Evolutionary conservation across 352 stramenopile species (phyloP).

Genomic region (Globisporangium echinulatum): DNA sequence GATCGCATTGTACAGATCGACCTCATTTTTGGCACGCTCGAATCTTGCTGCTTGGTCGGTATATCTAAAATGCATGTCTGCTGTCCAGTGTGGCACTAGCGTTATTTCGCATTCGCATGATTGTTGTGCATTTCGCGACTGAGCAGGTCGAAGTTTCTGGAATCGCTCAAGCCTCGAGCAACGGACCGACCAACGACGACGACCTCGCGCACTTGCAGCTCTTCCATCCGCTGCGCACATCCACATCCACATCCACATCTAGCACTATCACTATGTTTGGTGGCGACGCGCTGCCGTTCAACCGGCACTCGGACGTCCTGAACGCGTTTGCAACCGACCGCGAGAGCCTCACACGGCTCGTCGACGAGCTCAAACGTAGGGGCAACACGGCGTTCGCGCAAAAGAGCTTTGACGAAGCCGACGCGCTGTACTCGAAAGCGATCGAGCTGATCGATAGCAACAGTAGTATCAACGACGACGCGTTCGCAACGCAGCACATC

Average conservation of each 20-base stretch:
- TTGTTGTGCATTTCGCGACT: not conserved
- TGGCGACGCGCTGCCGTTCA: slow-evolving; percentile 60
- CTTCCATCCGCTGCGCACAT: not conserved
- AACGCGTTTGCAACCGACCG: slow-evolving; percentile 41
- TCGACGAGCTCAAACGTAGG: slow-evolving; percentile 84
- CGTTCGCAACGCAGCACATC: slow-evolving; percentile 43
- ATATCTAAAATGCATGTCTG: not conserved
- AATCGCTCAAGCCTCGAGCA: not conserved
- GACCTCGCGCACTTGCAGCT: not conserved
- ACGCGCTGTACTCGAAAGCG: slow-evolving; percentile 95
- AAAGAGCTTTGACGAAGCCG: slow-evolving; percentile 87
- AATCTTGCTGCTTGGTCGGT: not conserved
- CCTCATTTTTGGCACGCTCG: not conserved
- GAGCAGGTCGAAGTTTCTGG: slow-evolving; percentile 11
- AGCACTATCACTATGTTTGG: slow-evolving; percentile 46
- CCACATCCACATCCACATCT: not conserved
- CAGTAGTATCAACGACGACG: slow-evolving; percentile 37
- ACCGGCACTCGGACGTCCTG: slow-evolving; percentile 78
- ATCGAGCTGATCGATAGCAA: slow-evolving; percentile 70
- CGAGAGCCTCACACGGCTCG: slow-evolving; percentile 51
- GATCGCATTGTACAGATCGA: not conserved
- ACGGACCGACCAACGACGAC: not conserved
- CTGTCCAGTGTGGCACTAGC: not conserved
- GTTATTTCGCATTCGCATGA: not conserved
- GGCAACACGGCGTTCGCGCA: slow-evolving; percentile 85